Conservation (phyloP, 1,284 basidiomycete genomes). For the Ustilago trichophora region DNA sequence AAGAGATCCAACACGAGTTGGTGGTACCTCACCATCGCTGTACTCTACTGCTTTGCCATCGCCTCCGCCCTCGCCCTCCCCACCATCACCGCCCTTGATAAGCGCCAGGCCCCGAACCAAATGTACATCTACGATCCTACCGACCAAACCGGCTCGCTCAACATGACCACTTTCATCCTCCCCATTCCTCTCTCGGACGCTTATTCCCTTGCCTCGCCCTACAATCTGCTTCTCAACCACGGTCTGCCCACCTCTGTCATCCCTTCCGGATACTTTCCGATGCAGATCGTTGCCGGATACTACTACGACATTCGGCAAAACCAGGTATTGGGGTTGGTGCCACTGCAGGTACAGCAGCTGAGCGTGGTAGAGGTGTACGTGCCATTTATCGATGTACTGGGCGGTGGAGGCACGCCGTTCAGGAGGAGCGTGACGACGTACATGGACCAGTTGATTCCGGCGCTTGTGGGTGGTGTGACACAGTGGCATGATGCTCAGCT, state of each 20-base stretch:
- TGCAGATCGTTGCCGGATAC: slow-evolving; percentile 7
- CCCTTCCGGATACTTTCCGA: slow-evolving; percentile 15
- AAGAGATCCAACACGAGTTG: no score
- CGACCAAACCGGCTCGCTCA: slow-evolving; percentile 17
- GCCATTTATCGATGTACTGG: slow-evolving; percentile 13
- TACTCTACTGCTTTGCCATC: slow-evolving; percentile 2
- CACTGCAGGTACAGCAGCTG: slow-evolving; percentile 18
- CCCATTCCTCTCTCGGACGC: slow-evolving; percentile 23
- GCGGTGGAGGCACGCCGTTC: slow-evolving; percentile 14
- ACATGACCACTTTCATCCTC: slow-evolving; percentile 20
- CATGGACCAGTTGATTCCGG: slow-evolving; percentile 15
- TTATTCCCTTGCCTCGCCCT: slow-evolving; percentile 8
- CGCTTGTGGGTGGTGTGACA: slow-evolving; percentile 9
- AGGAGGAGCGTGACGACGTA: slow-evolving; percentile 13
- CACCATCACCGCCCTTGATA: neutral
- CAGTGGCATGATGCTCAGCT: slow-evolving; percentile 14
- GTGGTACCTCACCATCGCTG: neutral
- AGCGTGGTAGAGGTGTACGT: slow-evolving; percentile 11
- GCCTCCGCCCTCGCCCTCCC: neutral
- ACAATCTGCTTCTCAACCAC: slow-evolving; percentile 13
- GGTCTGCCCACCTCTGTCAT: slow-evolving; percentile 12
- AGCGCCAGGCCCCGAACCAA: slow-evolving; percentile 24
- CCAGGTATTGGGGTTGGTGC: slow-evolving; percentile 3
- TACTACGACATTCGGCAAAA: slow-evolving; percentile 21
- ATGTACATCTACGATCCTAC: slow-evolving; percentile 9